Conservation (phyloP, 805 yeast species). For the Pichia pseudocactophila region DNA sequence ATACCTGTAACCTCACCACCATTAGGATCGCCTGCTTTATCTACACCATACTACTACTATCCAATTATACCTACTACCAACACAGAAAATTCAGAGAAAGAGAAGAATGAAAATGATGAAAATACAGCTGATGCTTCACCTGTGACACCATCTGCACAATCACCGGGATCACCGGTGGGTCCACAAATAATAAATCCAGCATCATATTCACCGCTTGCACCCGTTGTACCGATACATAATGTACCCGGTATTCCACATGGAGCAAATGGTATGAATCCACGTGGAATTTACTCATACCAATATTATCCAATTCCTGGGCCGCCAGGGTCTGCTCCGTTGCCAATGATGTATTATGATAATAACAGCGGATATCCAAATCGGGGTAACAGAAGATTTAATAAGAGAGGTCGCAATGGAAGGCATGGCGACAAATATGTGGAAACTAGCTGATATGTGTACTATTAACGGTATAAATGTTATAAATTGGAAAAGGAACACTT, state of each 20-base stretch:
- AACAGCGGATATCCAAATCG: neutral
- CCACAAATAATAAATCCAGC: too few relatives aligned
- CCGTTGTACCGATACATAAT: neutral
- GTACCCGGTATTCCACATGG: constrained; percentile 2
- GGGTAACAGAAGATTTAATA: neutral
- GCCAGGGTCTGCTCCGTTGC: neutral
- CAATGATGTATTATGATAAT: neutral
- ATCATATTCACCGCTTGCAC: neutral
- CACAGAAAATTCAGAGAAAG: too few relatives aligned
- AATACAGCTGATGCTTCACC: too few relatives aligned
- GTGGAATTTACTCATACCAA: neutral
- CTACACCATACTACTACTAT: too few relatives aligned
- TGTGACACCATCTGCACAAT: too few relatives aligned
- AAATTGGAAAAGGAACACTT: constrained; percentile 1
- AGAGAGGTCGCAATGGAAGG: neutral
- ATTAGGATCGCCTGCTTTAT: too few relatives aligned
- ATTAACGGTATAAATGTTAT: neutral
- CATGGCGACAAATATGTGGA: neutral
- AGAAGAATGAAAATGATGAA: too few relatives aligned
- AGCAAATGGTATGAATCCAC: neutral
- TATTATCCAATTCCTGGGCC: constrained; percentile 1
- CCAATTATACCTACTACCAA: too few relatives aligned
- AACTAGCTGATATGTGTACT: neutral
- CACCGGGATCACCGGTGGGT: too few relatives aligned
- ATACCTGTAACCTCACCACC: too few relatives aligned